Evolutionary conservation across 768 basidiomycete genomes (phyloP).

Genomic region (Postia placenta): DNA sequence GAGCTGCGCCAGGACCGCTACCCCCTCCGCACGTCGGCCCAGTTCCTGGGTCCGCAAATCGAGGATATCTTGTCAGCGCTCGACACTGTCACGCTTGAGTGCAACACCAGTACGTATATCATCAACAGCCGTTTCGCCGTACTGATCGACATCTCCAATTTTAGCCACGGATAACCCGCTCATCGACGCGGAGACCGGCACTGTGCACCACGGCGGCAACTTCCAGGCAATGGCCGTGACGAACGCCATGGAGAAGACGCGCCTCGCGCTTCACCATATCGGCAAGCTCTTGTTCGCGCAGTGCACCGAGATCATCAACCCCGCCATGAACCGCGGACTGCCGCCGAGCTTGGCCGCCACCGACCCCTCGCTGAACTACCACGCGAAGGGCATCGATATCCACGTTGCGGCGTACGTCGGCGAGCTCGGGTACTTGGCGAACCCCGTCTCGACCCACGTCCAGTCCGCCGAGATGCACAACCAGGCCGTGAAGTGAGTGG

Average conservation of each 20-base stretch:
- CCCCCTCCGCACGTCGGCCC: constrained; percentile 67
- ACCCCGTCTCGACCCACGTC: constrained; percentile 78
- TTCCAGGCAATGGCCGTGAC: constrained; percentile 88
- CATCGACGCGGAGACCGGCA: constrained; percentile 58
- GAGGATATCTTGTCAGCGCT: constrained; percentile 69
- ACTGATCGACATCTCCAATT: constrained; percentile 2
- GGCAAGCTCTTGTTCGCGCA: constrained; percentile 49
- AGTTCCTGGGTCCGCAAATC: constrained; percentile 83
- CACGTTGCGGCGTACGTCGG: constrained; percentile 75
- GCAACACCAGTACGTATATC: constrained; percentile 66
- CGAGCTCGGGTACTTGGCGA: constrained; percentile 78
- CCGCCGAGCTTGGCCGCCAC: constrained; percentile 76
- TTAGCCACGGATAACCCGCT: constrained; percentile 88
- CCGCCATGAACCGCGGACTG: constrained; percentile 77
- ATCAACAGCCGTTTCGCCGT: not conserved
- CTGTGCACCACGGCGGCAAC: constrained; percentile 78
- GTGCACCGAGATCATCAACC: constrained; percentile 68
- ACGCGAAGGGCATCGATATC: constrained; percentile 82
- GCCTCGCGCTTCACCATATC: constrained; percentile 45
- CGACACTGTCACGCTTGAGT: constrained; percentile 62
- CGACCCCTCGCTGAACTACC: constrained; percentile 78
- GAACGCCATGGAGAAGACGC: constrained; percentile 85
- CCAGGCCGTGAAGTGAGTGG: constrained; percentile 78
- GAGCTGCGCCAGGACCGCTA: constrained; percentile 78
- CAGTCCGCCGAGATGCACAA: constrained; percentile 92